A percentile compares a stretch with the other conserved stretches of the same genome.
These are phyloP conservation scores for Beauveria medogensis DNA, from an alignment of 2,329 filamentous ascomycete species.

Conservation along the genomic window DNA sequence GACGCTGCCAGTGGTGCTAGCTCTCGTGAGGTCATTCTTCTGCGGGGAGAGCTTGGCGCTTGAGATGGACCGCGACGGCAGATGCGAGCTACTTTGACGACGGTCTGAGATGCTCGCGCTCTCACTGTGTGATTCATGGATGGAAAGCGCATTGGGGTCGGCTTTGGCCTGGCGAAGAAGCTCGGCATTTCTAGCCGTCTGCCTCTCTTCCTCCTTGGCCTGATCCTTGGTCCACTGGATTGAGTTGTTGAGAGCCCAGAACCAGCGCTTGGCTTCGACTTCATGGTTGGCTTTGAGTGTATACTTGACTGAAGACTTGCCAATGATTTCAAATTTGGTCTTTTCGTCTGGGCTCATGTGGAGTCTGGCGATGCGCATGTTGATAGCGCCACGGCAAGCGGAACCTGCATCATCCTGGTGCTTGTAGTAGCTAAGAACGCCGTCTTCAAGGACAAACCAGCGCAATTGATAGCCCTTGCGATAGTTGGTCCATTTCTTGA, in stretches of 20 bases:
- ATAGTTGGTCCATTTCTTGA: constrained; percentile 99
- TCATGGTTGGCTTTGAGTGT: constrained; percentile 96
- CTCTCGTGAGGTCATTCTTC: constrained; percentile 28
- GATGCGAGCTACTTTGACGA: constrained; percentile 36
- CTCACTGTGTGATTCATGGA: constrained; percentile 42
- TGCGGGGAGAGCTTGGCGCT: constrained; percentile 22
- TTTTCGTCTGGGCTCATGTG: constrained; percentile 98
- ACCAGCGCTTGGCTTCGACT: constrained; percentile 97
- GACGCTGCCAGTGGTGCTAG: constrained; percentile 40
- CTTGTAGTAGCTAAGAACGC: constrained; percentile 97
- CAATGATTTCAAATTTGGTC: constrained; percentile 93
- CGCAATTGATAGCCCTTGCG: constrained; percentile 92
- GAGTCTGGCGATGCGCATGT: constrained; percentile 92
- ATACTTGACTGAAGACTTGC: constrained; percentile 98
- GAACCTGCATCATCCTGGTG: constrained; percentile 96
- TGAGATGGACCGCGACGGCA: constrained; percentile 24
- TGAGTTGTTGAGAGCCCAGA: constrained; percentile 97
- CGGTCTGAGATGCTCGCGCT: constrained; percentile 42
- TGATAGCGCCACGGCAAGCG: constrained; percentile 94
- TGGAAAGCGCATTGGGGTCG: constrained; percentile 46
- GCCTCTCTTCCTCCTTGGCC: constrained; percentile 78
- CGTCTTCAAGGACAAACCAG: constrained; percentile 97
- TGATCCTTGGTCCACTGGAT: constrained; percentile 99
- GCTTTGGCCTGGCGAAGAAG: constrained; percentile 70
- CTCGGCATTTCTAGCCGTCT: constrained; percentile 67